Conservation (phyloP, 768 basidiomycete species). For the Pulveroboletus sp. region DNA sequence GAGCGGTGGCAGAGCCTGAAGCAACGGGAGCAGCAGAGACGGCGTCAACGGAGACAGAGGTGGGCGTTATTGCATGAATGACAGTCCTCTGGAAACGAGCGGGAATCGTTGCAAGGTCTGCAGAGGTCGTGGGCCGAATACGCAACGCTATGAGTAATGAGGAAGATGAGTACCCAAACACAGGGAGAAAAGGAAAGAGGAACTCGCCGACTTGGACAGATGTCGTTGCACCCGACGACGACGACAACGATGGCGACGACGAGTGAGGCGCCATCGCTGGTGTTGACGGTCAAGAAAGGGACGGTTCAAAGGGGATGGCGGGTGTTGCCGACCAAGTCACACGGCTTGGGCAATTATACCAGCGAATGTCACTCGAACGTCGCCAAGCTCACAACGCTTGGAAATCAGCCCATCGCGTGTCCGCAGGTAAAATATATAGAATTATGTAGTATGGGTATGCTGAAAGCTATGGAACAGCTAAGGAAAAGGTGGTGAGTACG, state of each 20-base stretch:
- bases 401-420: neutral
- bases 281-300: constrained; percentile 3
- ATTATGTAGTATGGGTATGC: constrained; percentile 36
- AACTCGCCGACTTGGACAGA: constrained; percentile 91
- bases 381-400: neutral
- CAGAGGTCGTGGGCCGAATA: constrained; percentile 80
- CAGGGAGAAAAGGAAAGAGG: neutral
- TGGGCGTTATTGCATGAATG: constrained; percentile 70
- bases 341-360: constrained; percentile 11
- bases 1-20: constrained; percentile 46
- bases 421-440: constrained; percentile 17
- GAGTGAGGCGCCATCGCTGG: constrained; percentile 67
- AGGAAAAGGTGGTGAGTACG: constrained; percentile 9
- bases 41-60: constrained; percentile 80
- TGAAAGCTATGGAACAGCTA: constrained; percentile 19
- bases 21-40: constrained; percentile 47
- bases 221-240: constrained; percentile 62
- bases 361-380: neutral
- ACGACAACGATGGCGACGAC: constrained; percentile 66
- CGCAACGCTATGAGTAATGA: constrained; percentile 61
- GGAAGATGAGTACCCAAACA: neutral
- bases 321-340: constrained; percentile 27
- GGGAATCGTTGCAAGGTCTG: constrained; percentile 84
- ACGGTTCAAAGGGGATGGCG: constrained; percentile 26
- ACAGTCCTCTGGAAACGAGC: constrained; percentile 90